Conservation (phyloP, 2,329 filamentous ascomycete species). For the Magnaporthales sp. region DNA sequence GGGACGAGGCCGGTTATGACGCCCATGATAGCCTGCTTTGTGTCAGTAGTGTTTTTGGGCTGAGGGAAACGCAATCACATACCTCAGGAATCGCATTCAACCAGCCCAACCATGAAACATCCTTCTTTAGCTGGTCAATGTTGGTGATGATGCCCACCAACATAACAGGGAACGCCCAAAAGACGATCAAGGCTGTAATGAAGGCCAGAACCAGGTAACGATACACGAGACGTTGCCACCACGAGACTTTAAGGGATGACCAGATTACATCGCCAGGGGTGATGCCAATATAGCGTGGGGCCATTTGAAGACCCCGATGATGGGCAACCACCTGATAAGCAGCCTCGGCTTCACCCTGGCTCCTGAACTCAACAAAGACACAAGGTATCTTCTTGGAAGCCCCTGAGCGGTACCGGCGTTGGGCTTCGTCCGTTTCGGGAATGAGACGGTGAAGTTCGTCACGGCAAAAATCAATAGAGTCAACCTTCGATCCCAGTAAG, state of each 20-base stretch:
- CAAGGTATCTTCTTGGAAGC: slow-evolving; percentile 60
- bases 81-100: slow-evolving; percentile 58
- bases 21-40: slow-evolving; percentile 52
- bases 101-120: slow-evolving; percentile 60
- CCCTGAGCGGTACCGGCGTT: slow-evolving; percentile 57
- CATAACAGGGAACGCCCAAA: slow-evolving; percentile 72
- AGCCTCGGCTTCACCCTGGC: slow-evolving; percentile 73
- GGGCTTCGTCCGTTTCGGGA: slow-evolving; percentile 59
- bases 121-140: slow-evolving; percentile 56
- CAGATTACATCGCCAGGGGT: slow-evolving; percentile 80
- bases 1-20: slow-evolving; percentile 81
- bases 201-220: slow-evolving; percentile 62
- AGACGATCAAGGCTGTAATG: slow-evolving; percentile 70
- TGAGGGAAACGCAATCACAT: background rate
- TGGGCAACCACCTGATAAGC: slow-evolving; percentile 83
- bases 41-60: background rate
- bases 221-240: slow-evolving; percentile 77
- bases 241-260: slow-evolving; percentile 72
- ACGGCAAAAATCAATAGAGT: slow-evolving; percentile 88
- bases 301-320: slow-evolving; percentile 80
- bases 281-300: slow-evolving; percentile 75
- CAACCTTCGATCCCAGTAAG: slow-evolving; percentile 77
- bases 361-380: slow-evolving; percentile 85
- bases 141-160: slow-evolving; percentile 83
- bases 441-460: slow-evolving; percentile 67